phyloP scores from a whole-genome alignment of 2,329 filamentous ascomycete species.

The Apiospora arundinis region DNA sequence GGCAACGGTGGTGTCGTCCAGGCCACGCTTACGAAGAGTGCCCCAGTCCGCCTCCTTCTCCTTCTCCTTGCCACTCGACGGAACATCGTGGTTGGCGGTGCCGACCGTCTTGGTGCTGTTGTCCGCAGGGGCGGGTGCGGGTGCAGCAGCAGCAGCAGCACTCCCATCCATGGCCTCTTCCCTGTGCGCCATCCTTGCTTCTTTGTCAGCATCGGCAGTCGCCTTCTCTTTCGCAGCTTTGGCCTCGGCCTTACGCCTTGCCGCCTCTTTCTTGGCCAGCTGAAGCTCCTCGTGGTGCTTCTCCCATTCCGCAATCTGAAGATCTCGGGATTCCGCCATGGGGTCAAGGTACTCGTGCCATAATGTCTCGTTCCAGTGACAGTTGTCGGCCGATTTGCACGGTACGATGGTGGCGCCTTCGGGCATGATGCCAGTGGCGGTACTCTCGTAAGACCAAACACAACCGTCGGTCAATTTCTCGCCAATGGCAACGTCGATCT shows the following conservation, averaged over 20 bases:
- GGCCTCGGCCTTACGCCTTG: constrained; percentile 25
- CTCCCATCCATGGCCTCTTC: neutral
- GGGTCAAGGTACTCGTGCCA: constrained; percentile 60
- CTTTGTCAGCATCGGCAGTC: neutral
- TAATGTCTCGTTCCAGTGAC: constrained; percentile 58
- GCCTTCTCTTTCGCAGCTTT: constrained; percentile 9
- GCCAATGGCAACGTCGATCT: constrained; percentile 67
- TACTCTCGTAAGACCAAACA: constrained; percentile 71
- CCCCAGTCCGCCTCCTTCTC: constrained; percentile 11
- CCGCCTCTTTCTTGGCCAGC: constrained; percentile 29
- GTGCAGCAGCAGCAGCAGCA: neutral
- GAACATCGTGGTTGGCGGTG: neutral
- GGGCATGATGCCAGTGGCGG: constrained; percentile 69
- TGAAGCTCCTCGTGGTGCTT: constrained; percentile 47
- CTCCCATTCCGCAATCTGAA: constrained; percentile 51
- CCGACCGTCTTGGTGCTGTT: neutral
- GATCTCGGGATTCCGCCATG: constrained; percentile 48
- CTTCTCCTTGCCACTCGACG: neutral
- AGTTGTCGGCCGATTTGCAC: constrained; percentile 55
- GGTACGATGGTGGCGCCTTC: constrained; percentile 57
- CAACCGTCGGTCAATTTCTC: constrained; percentile 71
- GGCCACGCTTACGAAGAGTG: constrained; percentile 19
- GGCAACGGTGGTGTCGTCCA: neutral
- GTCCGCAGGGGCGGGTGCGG: neutral
- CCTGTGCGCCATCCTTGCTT: neutral